Base-by-base conservation (phyloP, 139 green algal species). In the Medakamo hakoo region DNA sequence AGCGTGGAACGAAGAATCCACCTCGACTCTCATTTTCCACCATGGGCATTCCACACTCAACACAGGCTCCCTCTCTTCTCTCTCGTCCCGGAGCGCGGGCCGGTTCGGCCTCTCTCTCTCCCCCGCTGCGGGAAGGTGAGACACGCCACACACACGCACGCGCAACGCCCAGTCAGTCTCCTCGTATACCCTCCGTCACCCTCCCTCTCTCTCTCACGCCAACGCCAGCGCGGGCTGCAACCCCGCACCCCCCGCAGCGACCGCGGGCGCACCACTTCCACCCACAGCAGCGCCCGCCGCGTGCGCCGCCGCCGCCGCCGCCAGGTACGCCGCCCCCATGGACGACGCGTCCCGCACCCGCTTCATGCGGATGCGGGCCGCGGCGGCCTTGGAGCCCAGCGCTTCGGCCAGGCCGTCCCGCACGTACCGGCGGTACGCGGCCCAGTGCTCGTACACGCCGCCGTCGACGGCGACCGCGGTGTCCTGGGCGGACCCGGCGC, bases 391-490 rank as follows among this genome's bases (percentile, higher is more conserved):
- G 40, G 40, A 16, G 40, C 40, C 40, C 40, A 52, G 40, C 40
- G 16, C 9, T 9, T 52, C 40, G 40, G 16, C 16, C 40, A 76
- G 29, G n/a, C 28, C 23, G 25, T 30, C 57, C 24, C 23, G 1
- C 60, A 81, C n/a, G 68, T 78, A 68, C 3, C n/a, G 40, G 14
- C 75, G 66, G 69, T 78, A 90, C 27, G 48, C 57, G 1, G 3
- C 19, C 49, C 81, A 88, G 19, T 82, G 72, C 27, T 67, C 64
- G 57, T 84, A 88, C 28, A 87, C 67, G 19, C 78, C 80, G 20
- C 83, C 83, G 31, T 90, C 83, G 14, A 88, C 76, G 0, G 79
- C 79, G 0, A 88, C 59, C n/a, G 75, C 73, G n/a, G 68, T 63
- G 21, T 68, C 59, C 1, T 49, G 59, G 14, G 2, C 23, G 4